Evolutionary conservation across 2,329 filamentous ascomycete species (phyloP), one percentile per base, ranked within the genome.

Genomic region (Plectosphaerella plurivora): DNA sequence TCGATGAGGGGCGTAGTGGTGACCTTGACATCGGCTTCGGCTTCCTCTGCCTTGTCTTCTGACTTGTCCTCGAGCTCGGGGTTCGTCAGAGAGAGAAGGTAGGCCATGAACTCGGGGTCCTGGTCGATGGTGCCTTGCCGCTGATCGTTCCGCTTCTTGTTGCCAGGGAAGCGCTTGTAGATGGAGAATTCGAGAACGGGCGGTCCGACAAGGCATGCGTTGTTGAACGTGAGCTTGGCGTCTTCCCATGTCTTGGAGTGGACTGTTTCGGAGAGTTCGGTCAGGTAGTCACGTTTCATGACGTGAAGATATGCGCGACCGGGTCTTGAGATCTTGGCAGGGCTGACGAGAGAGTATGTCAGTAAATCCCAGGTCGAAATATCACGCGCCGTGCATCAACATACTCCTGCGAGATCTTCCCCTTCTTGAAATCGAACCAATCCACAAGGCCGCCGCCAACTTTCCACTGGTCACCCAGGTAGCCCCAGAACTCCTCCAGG

Each of bases 91-190:
- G 83, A 88, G 67, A 95, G 89, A 8, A 99, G 79, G 66, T 97
- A 99, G 24, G 86, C 84, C 75, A 97, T 95, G 62, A 97, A 99
- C 61, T 97, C 94, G 0, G 90, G 85, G 63, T 99, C 94, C 66
- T 96, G 91, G 62, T 99, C 94, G 59, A 99, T 97, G 3, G 91
- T 96, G 50, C 93, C 94, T 67, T 96, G 90, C 14, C 92, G 86
- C 50, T 85, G 84, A 73, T 99, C 94, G 51, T 84, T 82, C 35
- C 91, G 85, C 48, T 83, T 82, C 66, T 89, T 90, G 36, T 78
- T 82, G 54, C 82, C 83, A 1, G 93, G 91, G 1, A 91, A 82
- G 62, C 92, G 92, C 59, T 90, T 89, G 72, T 92, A 96, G 1
- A 88, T 82, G 16, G 92, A 84, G 62, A 89, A 89, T 63, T 96